Base-by-base conservation (phyloP, 2,329 filamentous ascomycete genomes). In the Aureobasidium sp. region DNA sequence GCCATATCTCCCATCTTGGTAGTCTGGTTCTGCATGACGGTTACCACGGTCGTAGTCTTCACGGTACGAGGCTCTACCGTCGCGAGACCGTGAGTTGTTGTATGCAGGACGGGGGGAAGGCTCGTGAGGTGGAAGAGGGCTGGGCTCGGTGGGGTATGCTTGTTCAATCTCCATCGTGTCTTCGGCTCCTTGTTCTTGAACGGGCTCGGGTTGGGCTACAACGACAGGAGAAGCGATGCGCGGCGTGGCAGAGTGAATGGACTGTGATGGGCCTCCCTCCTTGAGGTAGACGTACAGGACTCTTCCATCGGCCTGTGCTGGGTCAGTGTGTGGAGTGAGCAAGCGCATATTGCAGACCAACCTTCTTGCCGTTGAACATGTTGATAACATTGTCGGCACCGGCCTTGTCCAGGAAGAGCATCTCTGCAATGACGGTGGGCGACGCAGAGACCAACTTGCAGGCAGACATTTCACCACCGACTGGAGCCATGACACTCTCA, bases 361-460 rank as follows among this genome's bases (percentile, higher is more conserved):
- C 89, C 70, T 85, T 90, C 77, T 91, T 86, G 71, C 88, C 85
- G 74, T 94, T 87, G 73, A 93, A 93, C 3, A 82, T 89, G 63
- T 82, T 79, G 68, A 93, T 87, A 19, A 91, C 87, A 42, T 81
- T 82, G 68, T 93, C 86, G 3, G 88, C 90, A 42, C 87, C 88
- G 65, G 88, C 84, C 67, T 83, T 85, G 63, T 84, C 86, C 65
- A 85, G 81, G 70, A 93, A 91, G 5, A 86, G 80, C 70, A 94
- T 84, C 75, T 94, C 90, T 24, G 87, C 88, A 69, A 91, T 86
- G 57, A 94, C 84, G 4, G 87, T 86, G 0, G 90, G 90, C 31
- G 77, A 76, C 4, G 85, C 80, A 70, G 87, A 85, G 62, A 91
- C 74, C 42, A 94, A 76, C 39, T 79, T 82, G 75, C 89, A 93